These are phyloP conservation scores for Penicillium riverlandense DNA, from an alignment of 495 filamentous ascomycete species.

Conservation along the genomic window DNA sequence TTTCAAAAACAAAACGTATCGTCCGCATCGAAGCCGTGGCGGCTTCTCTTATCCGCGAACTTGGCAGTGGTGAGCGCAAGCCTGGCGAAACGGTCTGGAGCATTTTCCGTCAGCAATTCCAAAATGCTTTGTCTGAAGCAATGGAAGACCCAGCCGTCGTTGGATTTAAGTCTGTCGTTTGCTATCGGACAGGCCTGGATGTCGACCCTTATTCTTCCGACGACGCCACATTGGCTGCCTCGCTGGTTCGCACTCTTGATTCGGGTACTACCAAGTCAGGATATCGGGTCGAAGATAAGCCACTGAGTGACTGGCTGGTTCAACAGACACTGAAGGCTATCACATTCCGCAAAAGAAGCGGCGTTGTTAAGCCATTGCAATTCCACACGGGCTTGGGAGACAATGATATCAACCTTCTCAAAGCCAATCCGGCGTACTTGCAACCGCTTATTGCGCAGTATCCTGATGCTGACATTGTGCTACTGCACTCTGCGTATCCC, in stretches of 20 bases:
- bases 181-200: slow-evolving; percentile 72
- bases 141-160: slow-evolving; percentile 62
- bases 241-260: slow-evolving; percentile 24
- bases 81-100: slow-evolving; percentile 20
- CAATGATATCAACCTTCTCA: slow-evolving; percentile 65
- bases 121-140: slow-evolving; percentile 39
- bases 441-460: slow-evolving; percentile 67
- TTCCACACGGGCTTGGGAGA: slow-evolving; percentile 86
- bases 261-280: slow-evolving; percentile 15
- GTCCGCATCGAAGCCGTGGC: slow-evolving; percentile 80
- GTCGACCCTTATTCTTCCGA: slow-evolving; percentile 23
- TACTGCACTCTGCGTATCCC: slow-evolving; percentile 80
- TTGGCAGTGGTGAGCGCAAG: slow-evolving; percentile 20
- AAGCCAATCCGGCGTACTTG: slow-evolving; percentile 69
- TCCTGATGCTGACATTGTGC: slow-evolving; percentile 62
- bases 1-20: slow-evolving; percentile 61
- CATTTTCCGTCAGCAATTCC: slow-evolving; percentile 39
- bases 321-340: slow-evolving; percentile 35
- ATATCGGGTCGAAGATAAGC: slow-evolving; percentile 54
- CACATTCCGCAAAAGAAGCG: slow-evolving; percentile 8
- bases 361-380: slow-evolving; percentile 64
- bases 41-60: slow-evolving; percentile 48
- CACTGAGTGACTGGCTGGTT: slow-evolving; percentile 61
- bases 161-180: slow-evolving; percentile 81
- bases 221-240: slow-evolving; percentile 20